Conservation (phyloP, 1,139 yeast genomes). For the Scheffersomyces quercinus region DNA sequence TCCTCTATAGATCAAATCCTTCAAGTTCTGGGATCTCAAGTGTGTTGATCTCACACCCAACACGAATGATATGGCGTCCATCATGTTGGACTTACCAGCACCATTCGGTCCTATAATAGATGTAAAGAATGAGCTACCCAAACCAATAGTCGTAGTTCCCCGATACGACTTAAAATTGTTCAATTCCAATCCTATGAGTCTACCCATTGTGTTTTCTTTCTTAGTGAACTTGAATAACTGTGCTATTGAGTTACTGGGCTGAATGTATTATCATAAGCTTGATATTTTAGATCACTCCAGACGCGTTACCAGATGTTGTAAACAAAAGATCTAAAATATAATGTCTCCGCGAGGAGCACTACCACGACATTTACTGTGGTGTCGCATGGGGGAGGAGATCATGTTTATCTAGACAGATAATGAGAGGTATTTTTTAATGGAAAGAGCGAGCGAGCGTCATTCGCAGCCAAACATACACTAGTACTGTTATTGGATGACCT, state of each 20-base stretch:
- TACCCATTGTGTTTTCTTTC: slow-evolving; percentile 55
- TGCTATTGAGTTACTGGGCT: neutral
- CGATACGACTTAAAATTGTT: slow-evolving; percentile 88
- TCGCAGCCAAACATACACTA: no score
- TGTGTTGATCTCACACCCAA: slow-evolving; percentile 81
- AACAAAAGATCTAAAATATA: no score
- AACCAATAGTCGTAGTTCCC: slow-evolving; percentile 75
- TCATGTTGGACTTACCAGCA: slow-evolving; percentile 95
- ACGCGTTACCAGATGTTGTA: no score
- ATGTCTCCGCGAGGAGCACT: no score
- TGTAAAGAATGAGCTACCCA: slow-evolving; percentile 81
- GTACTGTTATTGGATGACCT: no score
- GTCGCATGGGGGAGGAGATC: no score
- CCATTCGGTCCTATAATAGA: slow-evolving; percentile 98
- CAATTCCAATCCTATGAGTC: slow-evolving; percentile 71
- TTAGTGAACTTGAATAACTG: neutral
- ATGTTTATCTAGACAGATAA: no score
- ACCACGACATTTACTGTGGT: no score
- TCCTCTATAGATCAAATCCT: slow-evolving; percentile 82
- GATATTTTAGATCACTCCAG: no score
- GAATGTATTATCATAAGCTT: neutral
- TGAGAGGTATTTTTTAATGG: no score
- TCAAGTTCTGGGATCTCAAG: slow-evolving; percentile 70
- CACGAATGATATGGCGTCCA: slow-evolving; percentile 97
- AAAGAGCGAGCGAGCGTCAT: no score